Evolutionary conservation across 2,329 filamentous ascomycete genomes (phyloP).

Genomic region (Nectriaceae sp.): DNA sequence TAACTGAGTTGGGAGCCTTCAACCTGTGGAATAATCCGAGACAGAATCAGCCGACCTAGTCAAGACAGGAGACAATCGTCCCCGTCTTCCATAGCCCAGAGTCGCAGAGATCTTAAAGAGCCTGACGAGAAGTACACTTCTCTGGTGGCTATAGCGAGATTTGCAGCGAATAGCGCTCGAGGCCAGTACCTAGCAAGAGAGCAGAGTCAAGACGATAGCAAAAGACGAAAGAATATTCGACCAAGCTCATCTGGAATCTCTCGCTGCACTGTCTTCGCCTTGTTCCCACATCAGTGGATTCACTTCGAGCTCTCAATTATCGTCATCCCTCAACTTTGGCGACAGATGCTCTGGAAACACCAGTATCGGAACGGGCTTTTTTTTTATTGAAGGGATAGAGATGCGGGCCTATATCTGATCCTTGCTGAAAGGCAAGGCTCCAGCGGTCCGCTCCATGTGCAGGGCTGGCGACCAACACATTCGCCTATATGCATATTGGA

Average conservation of each 20-base stretch:
- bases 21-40: slow-evolving; percentile 32
- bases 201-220: slow-evolving; percentile 69
- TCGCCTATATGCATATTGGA: too few relatives aligned
- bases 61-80: slow-evolving; percentile 33
- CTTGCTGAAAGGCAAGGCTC: neutral
- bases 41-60: slow-evolving; percentile 33
- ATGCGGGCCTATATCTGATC: neutral
- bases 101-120: slow-evolving; percentile 47
- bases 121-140: slow-evolving; percentile 41
- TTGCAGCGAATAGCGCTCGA: slow-evolving; percentile 62
- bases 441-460: neutral
- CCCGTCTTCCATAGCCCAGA: slow-evolving; percentile 49
- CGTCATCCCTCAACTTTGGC: slow-evolving; percentile 22
- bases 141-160: slow-evolving; percentile 55
- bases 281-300: slow-evolving; percentile 27
- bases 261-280: slow-evolving; percentile 43
- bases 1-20: slow-evolving; percentile 24
- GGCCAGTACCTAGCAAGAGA: slow-evolving; percentile 65
- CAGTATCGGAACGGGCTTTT: too few relatives aligned
- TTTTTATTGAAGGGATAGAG: too few relatives aligned
- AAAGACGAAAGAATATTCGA: slow-evolving; percentile 53
- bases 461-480: neutral
- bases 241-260: slow-evolving; percentile 46
- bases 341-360: too few relatives aligned
- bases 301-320: slow-evolving; percentile 16